A percentile compares a stretch with the other conserved stretches of the same genome.
Conservation (phyloP, 2,329 filamentous ascomycete genomes). For the Zasmidium cellare region DNA sequence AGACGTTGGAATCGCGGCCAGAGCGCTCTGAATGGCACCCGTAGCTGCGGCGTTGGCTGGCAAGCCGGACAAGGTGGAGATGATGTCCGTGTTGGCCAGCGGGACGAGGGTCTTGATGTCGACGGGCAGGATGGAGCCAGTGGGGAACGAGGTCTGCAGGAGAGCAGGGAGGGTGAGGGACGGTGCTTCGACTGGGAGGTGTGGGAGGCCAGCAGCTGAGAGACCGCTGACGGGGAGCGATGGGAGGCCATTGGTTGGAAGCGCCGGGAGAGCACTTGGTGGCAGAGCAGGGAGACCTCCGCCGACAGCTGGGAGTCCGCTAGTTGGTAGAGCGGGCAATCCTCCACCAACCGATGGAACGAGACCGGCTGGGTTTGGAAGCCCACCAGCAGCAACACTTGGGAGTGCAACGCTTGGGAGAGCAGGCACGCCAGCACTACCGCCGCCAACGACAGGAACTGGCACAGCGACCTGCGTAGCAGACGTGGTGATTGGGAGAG, state of each 20-base stretch:
- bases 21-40: neutral
- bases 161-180: neutral
- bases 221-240: too few relatives aligned
- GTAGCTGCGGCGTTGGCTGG: slow-evolving; percentile 4
- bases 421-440: neutral
- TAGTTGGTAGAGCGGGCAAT: too few relatives aligned
- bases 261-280: too few relatives aligned
- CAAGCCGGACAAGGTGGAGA: slow-evolving; percentile 1
- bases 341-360: too few relatives aligned
- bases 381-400: too few relatives aligned
- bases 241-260: too few relatives aligned
- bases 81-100: slow-evolving; percentile 1
- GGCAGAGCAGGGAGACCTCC: neutral
- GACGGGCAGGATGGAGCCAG: neutral
- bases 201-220: too few relatives aligned
- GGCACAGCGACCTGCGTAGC: neutral
- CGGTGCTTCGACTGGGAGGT: neutral
- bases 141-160: neutral
- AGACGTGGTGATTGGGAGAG: neutral
- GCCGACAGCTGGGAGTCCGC: too few relatives aligned
- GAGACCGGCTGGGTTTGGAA: too few relatives aligned
- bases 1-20: neutral
- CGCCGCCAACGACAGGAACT: neutral
- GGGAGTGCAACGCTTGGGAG: too few relatives aligned
- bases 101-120: slow-evolving; percentile 5